Conservation (phyloP, 2,329 filamentous ascomycete species). For the Dryadomyces quercus-mongolicae region DNA sequence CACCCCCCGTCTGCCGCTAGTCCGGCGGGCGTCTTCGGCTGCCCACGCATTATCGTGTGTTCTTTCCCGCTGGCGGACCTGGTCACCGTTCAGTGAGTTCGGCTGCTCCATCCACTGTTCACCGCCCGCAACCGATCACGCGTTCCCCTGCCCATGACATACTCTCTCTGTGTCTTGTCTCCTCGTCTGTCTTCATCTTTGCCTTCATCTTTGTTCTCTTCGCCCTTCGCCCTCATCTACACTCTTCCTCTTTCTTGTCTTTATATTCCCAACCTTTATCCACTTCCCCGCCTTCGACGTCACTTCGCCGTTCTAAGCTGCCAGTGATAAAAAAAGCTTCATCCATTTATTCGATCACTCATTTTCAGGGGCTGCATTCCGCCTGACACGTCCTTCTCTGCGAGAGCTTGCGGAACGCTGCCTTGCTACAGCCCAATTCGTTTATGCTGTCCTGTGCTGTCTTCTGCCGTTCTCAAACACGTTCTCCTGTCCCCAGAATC, state of each 20-base stretch:
- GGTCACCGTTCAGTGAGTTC: neutral
- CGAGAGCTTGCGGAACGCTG: too few species aligned
- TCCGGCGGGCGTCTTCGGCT: neutral
- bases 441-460: too few species aligned
- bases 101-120: neutral
- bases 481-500: neutral
- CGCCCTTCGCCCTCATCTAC: neutral
- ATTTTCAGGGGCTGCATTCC: neutral
- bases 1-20: neutral
- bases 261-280: neutral
- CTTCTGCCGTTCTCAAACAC: too few species aligned
- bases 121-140: constrained; percentile 1
- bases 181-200: neutral
- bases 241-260: neutral
- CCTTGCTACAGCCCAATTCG: too few species aligned
- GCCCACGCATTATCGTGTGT: neutral
- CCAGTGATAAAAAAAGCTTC: neutral
- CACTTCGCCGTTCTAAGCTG: neutral
- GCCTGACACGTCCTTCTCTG: too few species aligned
- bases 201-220: neutral
- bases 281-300: neutral
- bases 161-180: neutral
- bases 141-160: neutral
- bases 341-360: neutral
- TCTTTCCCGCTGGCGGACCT: neutral